Percentiles rank a stretch among this genome's conserved stretches.
phyloP scores from a whole-genome alignment of 257 asterid genomes.

The Solanum chmielewskii region DNA sequence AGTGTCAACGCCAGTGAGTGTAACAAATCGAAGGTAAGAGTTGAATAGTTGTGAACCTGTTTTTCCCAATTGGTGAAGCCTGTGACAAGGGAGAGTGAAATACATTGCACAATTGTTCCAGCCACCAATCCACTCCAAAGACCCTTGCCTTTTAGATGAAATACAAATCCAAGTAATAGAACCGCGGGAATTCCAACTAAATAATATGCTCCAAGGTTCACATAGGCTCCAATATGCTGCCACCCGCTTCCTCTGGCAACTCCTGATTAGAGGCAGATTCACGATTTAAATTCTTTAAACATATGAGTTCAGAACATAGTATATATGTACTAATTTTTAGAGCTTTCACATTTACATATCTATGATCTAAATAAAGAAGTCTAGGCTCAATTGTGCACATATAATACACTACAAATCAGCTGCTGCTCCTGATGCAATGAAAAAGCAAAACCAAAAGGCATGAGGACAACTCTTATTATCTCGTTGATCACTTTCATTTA shows the following conservation, averaged over 20 bases:
- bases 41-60: slow-evolving; percentile 26
- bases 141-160: slow-evolving; percentile 40
- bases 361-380: background rate
- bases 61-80: slow-evolving; percentile 59
- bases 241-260: slow-evolving; percentile 92
- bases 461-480: background rate
- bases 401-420: background rate
- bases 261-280: slow-evolving; percentile 7
- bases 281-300: background rate
- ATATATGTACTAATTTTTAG: background rate
- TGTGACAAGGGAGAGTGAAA: slow-evolving; percentile 37
- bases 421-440: slow-evolving; percentile 10
- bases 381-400: background rate
- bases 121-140: slow-evolving; percentile 71
- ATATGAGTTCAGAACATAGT: background rate
- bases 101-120: slow-evolving; percentile 48
- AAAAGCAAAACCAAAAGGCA: background rate
- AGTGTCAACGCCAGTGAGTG: background rate
- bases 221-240: slow-evolving; percentile 82
- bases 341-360: background rate
- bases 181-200: slow-evolving; percentile 67
- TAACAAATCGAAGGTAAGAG: background rate
- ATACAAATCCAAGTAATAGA: slow-evolving; percentile 54
- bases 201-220: slow-evolving; percentile 43
- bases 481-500: background rate